Conservation (phyloP, 352 stramenopile genomes). For the Pythium scleroteichum region DNA sequence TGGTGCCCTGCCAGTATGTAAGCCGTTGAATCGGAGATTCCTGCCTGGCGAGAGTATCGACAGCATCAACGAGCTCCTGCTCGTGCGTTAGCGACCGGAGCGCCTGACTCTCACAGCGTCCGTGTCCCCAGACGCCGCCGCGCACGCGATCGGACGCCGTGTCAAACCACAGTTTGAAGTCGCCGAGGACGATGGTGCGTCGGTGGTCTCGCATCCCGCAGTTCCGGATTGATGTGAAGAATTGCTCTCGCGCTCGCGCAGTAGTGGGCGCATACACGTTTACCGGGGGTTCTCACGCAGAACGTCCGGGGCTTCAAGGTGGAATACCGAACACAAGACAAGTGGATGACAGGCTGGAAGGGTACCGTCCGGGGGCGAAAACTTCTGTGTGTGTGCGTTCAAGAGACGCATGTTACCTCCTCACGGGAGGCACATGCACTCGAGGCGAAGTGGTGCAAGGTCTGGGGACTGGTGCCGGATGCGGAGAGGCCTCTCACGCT, state of each 20-base stretch:
- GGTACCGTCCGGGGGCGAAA: not conserved
- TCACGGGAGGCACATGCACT: not conserved
- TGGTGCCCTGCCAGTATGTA: slow-evolving; percentile 4
- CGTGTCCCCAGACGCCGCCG: too few species aligned
- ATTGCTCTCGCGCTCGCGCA: too few species aligned
- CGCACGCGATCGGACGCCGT: too few species aligned
- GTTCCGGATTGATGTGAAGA: too few species aligned
- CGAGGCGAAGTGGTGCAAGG: not conserved
- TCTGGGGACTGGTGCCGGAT: not conserved
- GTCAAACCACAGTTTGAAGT: too few species aligned
- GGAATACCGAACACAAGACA: not conserved
- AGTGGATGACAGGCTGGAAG: slow-evolving; percentile 3
- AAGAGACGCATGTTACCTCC: slow-evolving; percentile 6
- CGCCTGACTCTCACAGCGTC: too few species aligned
- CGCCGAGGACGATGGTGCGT: too few species aligned
- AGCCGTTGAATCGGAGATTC: not conserved
- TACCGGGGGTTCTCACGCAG: slow-evolving; percentile 4
- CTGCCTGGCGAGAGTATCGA: not conserved
- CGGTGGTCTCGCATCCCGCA: too few species aligned
- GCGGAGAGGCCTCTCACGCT: too few species aligned
- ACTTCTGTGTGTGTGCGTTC: not conserved
- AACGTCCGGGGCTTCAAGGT: slow-evolving; percentile 8
- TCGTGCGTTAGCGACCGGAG: too few species aligned
- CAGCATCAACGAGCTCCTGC: not conserved
- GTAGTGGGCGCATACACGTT: too few species aligned